A percentile compares a stretch with the other conserved stretches of the same genome.
Conservation (phyloP, 495 filamentous ascomycete genomes). For the Hypoxylon rickii region DNA sequence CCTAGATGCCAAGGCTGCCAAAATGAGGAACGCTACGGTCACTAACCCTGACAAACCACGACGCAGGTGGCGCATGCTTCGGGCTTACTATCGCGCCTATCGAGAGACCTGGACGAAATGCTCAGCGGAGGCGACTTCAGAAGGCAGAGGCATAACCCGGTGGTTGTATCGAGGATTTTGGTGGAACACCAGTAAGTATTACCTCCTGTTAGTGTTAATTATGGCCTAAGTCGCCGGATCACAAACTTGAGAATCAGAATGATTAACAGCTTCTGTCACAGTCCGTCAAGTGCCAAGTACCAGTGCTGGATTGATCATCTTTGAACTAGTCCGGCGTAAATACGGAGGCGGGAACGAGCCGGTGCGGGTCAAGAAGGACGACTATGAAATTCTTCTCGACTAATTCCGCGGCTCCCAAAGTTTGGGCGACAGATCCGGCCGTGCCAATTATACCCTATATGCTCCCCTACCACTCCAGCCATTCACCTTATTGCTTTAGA, state of each 20-base stretch:
- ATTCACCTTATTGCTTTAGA: not conserved
- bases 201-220: not conserved
- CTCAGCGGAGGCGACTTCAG: conserved; percentile 60
- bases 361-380: conserved; percentile 60
- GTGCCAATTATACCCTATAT: too few relatives aligned
- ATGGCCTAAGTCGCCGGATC: not conserved
- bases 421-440: too few relatives aligned
- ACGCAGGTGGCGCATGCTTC: conserved; percentile 57
- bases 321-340: conserved; percentile 81
- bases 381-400: conserved; percentile 73
- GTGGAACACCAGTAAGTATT: conserved; percentile 59
- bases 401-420: conserved; percentile 27
- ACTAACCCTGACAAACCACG: conserved; percentile 34
- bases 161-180: conserved; percentile 83
- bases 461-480: not conserved
- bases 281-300: conserved; percentile 85
- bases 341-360: conserved; percentile 72
- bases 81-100: conserved; percentile 75
- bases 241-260: not conserved
- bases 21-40: conserved; percentile 40
- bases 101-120: conserved; percentile 75
- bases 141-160: conserved; percentile 63
- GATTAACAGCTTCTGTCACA: conserved; percentile 6
- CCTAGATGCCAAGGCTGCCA: conserved; percentile 65
- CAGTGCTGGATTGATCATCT: conserved; percentile 85